Evolutionary conservation across 129 eudicot species (phyloP).

Genomic region (Flaveria trinervia): DNA sequence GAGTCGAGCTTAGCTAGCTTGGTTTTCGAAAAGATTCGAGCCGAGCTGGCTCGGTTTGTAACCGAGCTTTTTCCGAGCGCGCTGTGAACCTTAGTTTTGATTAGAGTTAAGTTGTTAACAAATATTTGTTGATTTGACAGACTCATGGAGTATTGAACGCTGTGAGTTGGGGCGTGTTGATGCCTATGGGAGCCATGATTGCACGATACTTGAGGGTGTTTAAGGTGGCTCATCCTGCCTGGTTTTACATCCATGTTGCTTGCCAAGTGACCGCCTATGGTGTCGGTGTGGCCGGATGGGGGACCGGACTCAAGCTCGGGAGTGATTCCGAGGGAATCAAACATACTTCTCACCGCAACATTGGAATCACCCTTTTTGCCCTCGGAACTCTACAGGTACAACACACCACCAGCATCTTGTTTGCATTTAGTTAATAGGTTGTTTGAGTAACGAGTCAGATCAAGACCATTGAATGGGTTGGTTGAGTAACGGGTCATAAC

Average conservation of each 20-base stretch:
- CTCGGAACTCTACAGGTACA: constrained; percentile 86
- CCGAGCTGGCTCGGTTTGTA: too few species aligned
- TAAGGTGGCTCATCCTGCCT: constrained; percentile 80
- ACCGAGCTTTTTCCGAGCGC: too few species aligned
- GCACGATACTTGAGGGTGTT: constrained; percentile 93
- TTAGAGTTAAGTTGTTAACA: background rate
- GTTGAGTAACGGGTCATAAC: background rate
- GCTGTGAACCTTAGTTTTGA: background rate
- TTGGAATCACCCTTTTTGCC: constrained; percentile 71
- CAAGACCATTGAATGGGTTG: background rate
- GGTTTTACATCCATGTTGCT: constrained; percentile 86
- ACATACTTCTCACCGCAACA: constrained; percentile 56
- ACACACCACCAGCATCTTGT: background rate
- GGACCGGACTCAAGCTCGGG: constrained; percentile 82
- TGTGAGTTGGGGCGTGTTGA: constrained; percentile 88
- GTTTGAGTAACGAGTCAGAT: background rate
- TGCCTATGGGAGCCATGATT: constrained; percentile 88
- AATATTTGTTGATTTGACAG: constrained; percentile 36
- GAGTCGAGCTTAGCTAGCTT: too few species aligned
- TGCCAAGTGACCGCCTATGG: constrained; percentile 75
- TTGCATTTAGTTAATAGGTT: background rate
- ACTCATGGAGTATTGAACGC: constrained; percentile 87
- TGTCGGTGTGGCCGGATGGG: constrained; percentile 89
- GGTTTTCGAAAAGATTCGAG: too few species aligned
- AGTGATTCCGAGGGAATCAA: constrained; percentile 60